phyloP scores from a whole-genome alignment of 345 rosid species.

The Lepidium africanum region DNA sequence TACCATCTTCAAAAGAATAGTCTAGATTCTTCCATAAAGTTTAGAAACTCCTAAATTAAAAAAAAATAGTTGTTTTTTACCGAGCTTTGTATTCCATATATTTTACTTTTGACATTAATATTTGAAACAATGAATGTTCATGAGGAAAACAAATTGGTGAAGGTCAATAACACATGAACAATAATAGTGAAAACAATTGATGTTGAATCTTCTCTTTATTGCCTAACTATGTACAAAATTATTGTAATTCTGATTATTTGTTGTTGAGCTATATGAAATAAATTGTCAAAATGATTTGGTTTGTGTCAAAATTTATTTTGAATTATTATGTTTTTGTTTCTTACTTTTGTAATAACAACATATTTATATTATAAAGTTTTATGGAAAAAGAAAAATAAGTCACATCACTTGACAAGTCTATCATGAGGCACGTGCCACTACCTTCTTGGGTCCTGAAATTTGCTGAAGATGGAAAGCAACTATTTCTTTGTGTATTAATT shows the following conservation, averaged over 20 bases:
- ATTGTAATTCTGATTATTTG: background rate
- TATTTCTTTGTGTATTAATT: background rate
- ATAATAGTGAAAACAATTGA: background rate
- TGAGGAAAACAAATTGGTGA: too few species aligned
- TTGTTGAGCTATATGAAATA: background rate
- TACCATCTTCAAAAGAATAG: too few species aligned
- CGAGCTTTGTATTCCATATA: too few species aligned
- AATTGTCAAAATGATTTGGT: conserved; percentile 1
- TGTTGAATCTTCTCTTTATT: background rate
- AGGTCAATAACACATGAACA: background rate
- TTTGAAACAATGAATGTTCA: too few species aligned
- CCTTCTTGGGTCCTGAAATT: conserved; percentile 16
- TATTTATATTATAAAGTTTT: background rate
- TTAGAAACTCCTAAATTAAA: too few species aligned
- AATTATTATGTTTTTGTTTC: background rate
- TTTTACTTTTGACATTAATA: too few species aligned
- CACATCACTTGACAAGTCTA: conserved; percentile 28
- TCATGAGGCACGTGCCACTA: conserved; percentile 29
- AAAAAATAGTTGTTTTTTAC: too few species aligned
- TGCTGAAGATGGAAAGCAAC: conserved; percentile 10
- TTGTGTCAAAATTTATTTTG: background rate
- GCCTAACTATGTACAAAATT: background rate
- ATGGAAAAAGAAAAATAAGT: conserved; percentile 8
- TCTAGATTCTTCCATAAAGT: too few species aligned
- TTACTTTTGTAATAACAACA: background rate